Conservation (phyloP, 192 early-diverging fungal species). For the Coemansia sp. region DNA sequence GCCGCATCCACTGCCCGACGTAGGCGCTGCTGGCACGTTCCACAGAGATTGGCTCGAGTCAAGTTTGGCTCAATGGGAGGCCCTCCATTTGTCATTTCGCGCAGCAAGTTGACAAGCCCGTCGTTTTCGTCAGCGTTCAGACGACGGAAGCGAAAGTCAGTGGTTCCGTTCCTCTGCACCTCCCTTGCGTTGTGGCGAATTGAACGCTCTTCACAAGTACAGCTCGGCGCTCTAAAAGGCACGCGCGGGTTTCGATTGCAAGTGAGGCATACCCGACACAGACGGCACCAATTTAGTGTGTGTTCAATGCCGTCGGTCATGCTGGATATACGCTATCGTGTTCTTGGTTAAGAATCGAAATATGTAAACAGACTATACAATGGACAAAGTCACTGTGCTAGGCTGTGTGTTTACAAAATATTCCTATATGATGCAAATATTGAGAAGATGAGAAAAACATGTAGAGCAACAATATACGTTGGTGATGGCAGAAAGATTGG, state of each 20-base stretch:
- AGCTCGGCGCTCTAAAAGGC: slow-evolving; percentile 12
- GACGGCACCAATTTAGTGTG: slow-evolving; percentile 49
- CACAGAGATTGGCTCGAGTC: slow-evolving; percentile 45
- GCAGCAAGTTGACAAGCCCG: slow-evolving; percentile 12
- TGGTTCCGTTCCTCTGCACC: slow-evolving; percentile 26
- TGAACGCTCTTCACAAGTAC: slow-evolving; percentile 20
- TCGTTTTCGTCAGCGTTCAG: slow-evolving; percentile 18
- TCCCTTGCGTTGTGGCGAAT: slow-evolving; percentile 26
- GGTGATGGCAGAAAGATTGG: not conserved
- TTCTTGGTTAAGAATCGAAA: not conserved
- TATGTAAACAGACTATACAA: too few species aligned
- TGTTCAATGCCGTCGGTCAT: slow-evolving; percentile 11
- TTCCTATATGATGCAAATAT: not conserved
- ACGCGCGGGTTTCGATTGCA: slow-evolving; percentile 28
- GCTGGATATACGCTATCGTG: not conserved
- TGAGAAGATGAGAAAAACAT: not conserved
- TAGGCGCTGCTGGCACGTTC: slow-evolving; percentile 49
- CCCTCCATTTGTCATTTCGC: slow-evolving; percentile 10
- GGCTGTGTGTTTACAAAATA: not conserved
- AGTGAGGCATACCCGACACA: slow-evolving; percentile 38
- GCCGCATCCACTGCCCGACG: slow-evolving; percentile 33
- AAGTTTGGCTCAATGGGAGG: slow-evolving; percentile 31
- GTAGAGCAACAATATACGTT: not conserved
- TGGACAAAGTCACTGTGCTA: too few species aligned
- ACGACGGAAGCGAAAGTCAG: slow-evolving; percentile 45